Evolutionary conservation across 305 asterid genomes (phyloP).

Genomic region (Plantago coronopus): DNA sequence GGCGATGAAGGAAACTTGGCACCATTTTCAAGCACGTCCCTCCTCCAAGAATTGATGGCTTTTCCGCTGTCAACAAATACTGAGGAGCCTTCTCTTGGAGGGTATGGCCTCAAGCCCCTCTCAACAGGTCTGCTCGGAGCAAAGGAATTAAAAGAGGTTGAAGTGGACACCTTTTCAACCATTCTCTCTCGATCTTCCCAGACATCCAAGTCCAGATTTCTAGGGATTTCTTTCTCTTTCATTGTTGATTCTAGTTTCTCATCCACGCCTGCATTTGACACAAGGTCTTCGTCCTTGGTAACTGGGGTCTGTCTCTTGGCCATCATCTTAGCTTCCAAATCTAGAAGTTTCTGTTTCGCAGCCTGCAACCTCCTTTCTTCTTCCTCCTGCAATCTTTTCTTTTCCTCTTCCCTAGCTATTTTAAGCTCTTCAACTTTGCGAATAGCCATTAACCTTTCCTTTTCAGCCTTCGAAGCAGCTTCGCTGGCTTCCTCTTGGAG

Average conservation of each 20-base stretch:
- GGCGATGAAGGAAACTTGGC: constrained; percentile 40
- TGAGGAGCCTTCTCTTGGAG: constrained; percentile 56
- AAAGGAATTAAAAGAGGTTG: constrained; percentile 53
- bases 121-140: constrained; percentile 49
- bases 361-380: constrained; percentile 96
- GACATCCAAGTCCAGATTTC: constrained; percentile 50
- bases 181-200: constrained; percentile 92
- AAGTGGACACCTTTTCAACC: constrained; percentile 59
- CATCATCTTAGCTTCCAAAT: constrained; percentile 90
- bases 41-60: constrained; percentile 63
- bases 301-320: constrained; percentile 66
- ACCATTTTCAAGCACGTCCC: constrained; percentile 59
- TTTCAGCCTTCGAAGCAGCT: constrained; percentile 93
- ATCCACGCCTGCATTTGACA: constrained; percentile 32
- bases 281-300: constrained; percentile 35
- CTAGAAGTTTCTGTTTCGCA: constrained; percentile 84
- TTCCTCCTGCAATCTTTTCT: constrained; percentile 58
- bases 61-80: constrained; percentile 54
- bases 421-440: constrained; percentile 73
- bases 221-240: constrained; percentile 44
- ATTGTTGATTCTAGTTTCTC: constrained; percentile 41
- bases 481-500: constrained; percentile 88
- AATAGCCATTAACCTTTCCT: constrained; percentile 70
- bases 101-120: constrained; percentile 48
- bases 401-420: constrained; percentile 86